Base-by-base conservation (phyloP, 2,329 filamentous ascomycete species). In the Fusarium multiceps region DNA sequence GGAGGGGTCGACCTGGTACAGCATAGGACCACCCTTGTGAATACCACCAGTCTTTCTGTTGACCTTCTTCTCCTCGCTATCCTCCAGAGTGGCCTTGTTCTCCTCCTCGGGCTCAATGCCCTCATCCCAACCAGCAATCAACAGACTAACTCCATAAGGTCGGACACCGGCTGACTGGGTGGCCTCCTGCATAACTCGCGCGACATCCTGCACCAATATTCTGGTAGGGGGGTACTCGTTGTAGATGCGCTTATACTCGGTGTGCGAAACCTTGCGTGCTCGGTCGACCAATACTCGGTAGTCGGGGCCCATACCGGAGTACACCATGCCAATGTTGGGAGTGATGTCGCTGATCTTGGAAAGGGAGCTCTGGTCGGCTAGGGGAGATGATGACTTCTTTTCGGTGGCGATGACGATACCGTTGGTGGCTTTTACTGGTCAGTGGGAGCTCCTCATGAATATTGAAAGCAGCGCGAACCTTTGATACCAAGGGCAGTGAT, bases 161-260 rank as follows among this genome's bases (percentile, higher is more conserved):
- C 96, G 89, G 70, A 99, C 95, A 89, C 96, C 96, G 79, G 96
- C 96, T 41, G 93, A 97, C 83, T 99, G 96, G 65, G 96, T 99
- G 66, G 96, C 96, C 84, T 99, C 96, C 84, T 99, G 96, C 91
- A 99, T 98, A 73, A 98, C 95, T 71, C 94, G 89, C 64, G 96
- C 96, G 61, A 99, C 94, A 78, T 99, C 96, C 83, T 99, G 96
- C 60, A 99, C 96, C 84, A 99, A 89, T 91, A 99, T 99, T 81
- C 96, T 91, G 60, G 96, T 99, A 8, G 96, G 96, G n/a, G 96
- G 96, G 85, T 99, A 99, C 85, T 99, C 96, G 84, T 99, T 99
- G 87, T 99, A 99, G 85, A 99, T 94, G 82, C 96, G 93, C 89
- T 99, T 99, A 90, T 99, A 99, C 81, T 91, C 92, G 49, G 96